These are phyloP conservation scores for Colletotrichum abscissum DNA, from an alignment of 2,329 filamentous ascomycete genomes.

Conservation along the genomic window DNA sequence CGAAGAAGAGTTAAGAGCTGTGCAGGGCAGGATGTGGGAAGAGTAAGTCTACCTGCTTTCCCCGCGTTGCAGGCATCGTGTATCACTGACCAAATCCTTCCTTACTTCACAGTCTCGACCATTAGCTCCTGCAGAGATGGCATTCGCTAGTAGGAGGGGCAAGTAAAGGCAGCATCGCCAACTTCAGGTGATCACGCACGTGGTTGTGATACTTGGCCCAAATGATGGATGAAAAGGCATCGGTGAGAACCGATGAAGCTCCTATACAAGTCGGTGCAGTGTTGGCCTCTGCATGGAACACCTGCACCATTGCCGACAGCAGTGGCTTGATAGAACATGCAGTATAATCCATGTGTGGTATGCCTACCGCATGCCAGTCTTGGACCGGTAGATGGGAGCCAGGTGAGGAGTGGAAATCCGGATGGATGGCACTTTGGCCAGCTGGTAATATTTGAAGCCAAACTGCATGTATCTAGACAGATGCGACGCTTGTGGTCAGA, in stretches of 20 bases:
- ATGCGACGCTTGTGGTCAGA: not conserved
- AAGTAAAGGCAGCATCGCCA: not conserved
- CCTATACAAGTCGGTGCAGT: no score
- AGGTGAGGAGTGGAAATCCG: no score
- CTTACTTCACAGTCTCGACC: conserved; percentile 50
- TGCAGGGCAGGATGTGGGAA: conserved; percentile 93
- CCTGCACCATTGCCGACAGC: no score
- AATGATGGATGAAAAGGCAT: not conserved
- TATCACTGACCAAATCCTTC: conserved; percentile 8
- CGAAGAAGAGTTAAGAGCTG: conserved; percentile 83
- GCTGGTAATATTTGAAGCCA: not conserved
- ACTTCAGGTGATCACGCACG: no score
- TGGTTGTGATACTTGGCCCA: no score
- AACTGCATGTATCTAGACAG: not conserved
- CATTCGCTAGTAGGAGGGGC: not conserved
- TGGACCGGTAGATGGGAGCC: no score
- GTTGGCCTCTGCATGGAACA: no score
- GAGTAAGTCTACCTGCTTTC: conserved; percentile 62
- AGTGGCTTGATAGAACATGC: no score
- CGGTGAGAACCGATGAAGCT: no score
- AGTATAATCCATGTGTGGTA: no score
- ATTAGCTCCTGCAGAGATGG: conserved; percentile 39
- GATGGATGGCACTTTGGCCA: not conserved
- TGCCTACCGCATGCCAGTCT: no score
- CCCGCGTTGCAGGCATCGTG: not conserved